Percentiles rank a stretch among this genome's conserved stretches.
These are phyloP conservation scores for Martiniozyma asiatica DNA, from an alignment of 1,139 yeast genomes.

Conservation along the genomic window DNA sequence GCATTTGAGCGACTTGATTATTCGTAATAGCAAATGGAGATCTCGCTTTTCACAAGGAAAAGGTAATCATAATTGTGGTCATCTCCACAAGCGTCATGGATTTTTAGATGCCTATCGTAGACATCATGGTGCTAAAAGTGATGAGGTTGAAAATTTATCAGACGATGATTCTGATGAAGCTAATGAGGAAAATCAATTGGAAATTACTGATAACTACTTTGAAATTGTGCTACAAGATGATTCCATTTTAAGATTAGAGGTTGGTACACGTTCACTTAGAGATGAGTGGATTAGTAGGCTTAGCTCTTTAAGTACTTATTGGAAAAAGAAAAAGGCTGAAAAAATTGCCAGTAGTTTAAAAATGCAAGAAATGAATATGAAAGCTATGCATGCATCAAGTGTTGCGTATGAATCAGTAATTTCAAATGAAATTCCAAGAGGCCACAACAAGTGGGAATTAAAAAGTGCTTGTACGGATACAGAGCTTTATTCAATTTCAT, in stretches of 20 bases:
- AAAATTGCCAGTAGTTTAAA: conserved; percentile 29
- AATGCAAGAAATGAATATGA: conserved; percentile 36
- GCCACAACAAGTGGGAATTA: conserved; percentile 39
- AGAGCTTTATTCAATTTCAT: conserved; percentile 39
- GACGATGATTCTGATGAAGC: background rate
- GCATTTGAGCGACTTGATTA: conserved; percentile 16
- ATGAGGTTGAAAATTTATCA: too few relatives aligned
- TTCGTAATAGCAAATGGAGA: too few relatives aligned
- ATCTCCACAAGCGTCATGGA: background rate
- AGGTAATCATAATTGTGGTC: too few relatives aligned
- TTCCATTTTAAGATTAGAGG: conserved; percentile 39
- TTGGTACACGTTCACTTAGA: conserved; percentile 37
- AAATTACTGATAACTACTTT: conserved; percentile 34
- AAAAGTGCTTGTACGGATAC: conserved; percentile 44
- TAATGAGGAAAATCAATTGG: conserved; percentile 21
- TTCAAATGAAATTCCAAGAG: conserved; percentile 25
- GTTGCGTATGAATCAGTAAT: conserved; percentile 50
- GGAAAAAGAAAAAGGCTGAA: conserved; percentile 40
- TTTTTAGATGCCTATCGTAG: too few relatives aligned
- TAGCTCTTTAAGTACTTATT: conserved; percentile 35
- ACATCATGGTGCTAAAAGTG: too few relatives aligned
- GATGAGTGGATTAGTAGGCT: conserved; percentile 57
- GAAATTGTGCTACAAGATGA: conserved; percentile 42
- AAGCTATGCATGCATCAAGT: conserved; percentile 32
- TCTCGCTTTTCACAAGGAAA: too few relatives aligned